Evolutionary conservation across 768 basidiomycete genomes (phyloP).

Genomic region (Tricholoma sp.): DNA sequence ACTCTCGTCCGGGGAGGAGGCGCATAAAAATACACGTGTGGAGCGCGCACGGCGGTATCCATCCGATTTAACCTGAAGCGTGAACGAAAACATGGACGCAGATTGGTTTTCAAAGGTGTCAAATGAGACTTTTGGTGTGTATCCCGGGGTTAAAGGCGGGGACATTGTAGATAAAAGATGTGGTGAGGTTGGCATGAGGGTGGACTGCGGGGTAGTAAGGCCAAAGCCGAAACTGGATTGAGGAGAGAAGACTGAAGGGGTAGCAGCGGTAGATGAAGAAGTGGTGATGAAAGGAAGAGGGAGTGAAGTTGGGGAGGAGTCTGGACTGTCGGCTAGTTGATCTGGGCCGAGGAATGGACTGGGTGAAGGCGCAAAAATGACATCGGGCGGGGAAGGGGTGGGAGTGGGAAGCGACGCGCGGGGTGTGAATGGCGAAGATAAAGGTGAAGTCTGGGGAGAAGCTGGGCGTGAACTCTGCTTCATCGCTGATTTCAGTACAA

Average conservation of each 20-base stretch:
- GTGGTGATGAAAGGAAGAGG: not conserved
- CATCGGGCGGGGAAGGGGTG: not conserved
- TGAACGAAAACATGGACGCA: conserved; percentile 84
- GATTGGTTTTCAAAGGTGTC: conserved; percentile 83
- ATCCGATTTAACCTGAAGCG: conserved; percentile 77
- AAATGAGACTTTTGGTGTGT: conserved; percentile 75
- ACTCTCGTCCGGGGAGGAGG: conserved; percentile 83
- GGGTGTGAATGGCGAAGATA: not conserved
- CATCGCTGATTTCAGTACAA: not conserved
- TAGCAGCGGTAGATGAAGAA: not conserved
- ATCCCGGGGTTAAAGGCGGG: conserved; percentile 25
- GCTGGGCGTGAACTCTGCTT: not conserved
- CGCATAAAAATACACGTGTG: conserved; percentile 88
- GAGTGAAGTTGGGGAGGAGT: not conserved
- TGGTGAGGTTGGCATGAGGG: conserved; percentile 1
- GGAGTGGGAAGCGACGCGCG: not conserved
- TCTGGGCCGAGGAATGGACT: not conserved
- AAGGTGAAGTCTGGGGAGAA: not conserved
- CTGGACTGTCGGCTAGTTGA: not conserved
- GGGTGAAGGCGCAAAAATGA: not conserved
- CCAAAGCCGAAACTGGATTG: not conserved
- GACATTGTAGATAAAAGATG: conserved; percentile 4
- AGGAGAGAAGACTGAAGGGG: not conserved
- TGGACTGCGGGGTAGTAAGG: not conserved
- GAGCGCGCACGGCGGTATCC: conserved; percentile 70